Evolutionary conservation across 805 yeast species (phyloP), one percentile per base, ranked within the genome.

Genomic region (Candida insectalens): DNA sequence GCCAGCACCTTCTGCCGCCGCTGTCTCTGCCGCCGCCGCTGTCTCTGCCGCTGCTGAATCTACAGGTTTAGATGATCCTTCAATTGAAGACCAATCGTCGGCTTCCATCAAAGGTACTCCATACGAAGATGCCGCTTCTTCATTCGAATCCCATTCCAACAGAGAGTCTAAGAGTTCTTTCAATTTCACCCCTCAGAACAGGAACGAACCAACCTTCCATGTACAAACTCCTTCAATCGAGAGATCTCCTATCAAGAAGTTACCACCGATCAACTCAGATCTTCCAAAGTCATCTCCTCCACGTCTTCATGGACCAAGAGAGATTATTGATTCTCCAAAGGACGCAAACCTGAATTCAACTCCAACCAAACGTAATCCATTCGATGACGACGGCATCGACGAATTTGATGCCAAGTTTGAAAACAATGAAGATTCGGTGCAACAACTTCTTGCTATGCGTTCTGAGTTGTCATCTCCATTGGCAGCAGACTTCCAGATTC

Each of bases 371-470:
- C n/a, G n/a, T 5, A 19, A 16, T n/a, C 22, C 31, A 9, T 29
- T 18, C 19, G 14, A 15, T 30, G 29, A 32, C 14, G 23, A 25
- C 9, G 34, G 23, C 15, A 42, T 50, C 4, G 47, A 47, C 31
- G 49, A 36, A 8, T 50, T 50, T 35, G 55, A 50, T 31, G 40
- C 43, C 15, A 41, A 42, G 22, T 50, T 42, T 31, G 44, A 46
- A 25, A 21, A n/a, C 12, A 6, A 17, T 9, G 53, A 47, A 17
- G 55, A 50, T 31, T 46, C 49, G 4, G 30, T 51, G 16, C 39
- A 38, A 12, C 57, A 52, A 29, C 32, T 52, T 18, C 32, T 51
- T 7, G 46, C 51, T 6, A 49, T 52, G 54, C 42, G 44, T 23
- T 49, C 39, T 12, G 49, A 48, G 28, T 33, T 50, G 9, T 42